Evolutionary conservation across 805 yeast species (phyloP), one percentile per base, ranked within the genome.

Genomic region (Hanseniaspora taiwanica): DNA sequence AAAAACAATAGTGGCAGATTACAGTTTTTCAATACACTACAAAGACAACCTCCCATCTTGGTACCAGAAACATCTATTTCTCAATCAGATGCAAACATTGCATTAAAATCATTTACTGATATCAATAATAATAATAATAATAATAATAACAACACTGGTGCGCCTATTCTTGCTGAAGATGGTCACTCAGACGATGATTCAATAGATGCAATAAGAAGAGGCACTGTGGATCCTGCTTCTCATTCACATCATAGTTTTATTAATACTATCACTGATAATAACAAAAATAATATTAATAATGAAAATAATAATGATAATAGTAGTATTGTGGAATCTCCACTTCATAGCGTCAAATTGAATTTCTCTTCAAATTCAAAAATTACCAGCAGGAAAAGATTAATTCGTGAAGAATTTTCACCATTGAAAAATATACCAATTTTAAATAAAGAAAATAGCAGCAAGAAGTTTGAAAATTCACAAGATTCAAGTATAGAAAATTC

Each of bases 21-120:
- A 6, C 36, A 14, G 5, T 40, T 40, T 17, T 40, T 36, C 25
- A 40, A 37, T 13, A 36, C 36, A 9, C n/a, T 40, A 18, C 43
- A 40, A 25, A 38, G 36, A 16, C 37, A 32, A 5, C 40, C 36
- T n/a, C 43, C 39, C 2, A 27, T 39, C 8, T 32, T 40, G 9
- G 40, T 40, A n/a, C 40, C 40, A 14, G 43, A 38, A 23, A 35
- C 43, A 3, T 40, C 40, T 4, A 31, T 40, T n/a, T 35, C 42
- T 18, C 37, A 38, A 3, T 36, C 27, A 14, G 37, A 29, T 20
- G 10, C 20, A 31, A 16, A 25, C 29, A 25, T 25, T 8, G 10
- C 9, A 5, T 3, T 25, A 13, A 25, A 7, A 25, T 36, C 36
- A 27, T 31, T 36, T 9, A 40, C 24, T 16, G 18, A 34, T 3